Base-by-base conservation (phyloP, 495 filamentous ascomycete species). In the Neurospora intermedia region DNA sequence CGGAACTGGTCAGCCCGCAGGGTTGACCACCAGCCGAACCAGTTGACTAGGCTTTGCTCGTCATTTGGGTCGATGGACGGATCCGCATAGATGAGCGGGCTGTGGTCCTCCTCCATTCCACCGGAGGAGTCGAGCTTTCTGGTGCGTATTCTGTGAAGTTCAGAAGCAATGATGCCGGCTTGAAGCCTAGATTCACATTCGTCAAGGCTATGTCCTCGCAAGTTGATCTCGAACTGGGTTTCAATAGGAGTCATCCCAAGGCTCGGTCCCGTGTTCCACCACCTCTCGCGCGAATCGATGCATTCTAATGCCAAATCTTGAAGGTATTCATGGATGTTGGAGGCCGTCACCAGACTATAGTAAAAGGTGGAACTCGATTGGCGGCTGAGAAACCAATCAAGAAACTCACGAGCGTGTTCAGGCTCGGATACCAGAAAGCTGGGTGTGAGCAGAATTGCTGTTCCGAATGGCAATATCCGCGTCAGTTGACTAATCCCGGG, bases 371-470 rank as follows among this genome's bases (percentile, higher is more conserved):
- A 6, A 27, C 13, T 27, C 42, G 77, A 81, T 23, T 75, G 79
- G 13, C 23, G 79, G 13, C 23, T 5, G 16, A 73, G 66, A 70
- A 91, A 91, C 89, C 89, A 92, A 1, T 80, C 77, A 6, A 93
- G 74, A n/a, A 91, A 82, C 6, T 85, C 78, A 13, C 82, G 77
- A 4, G 88, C 82, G 48, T 80, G 84, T 4, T 82, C 76, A 1
- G 88, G 85, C 31, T 89, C 85, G 0, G 82, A 81, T 71, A 88
- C 74, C 46, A 89, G 80, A 59, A 91, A 85, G 72, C 90, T 90
- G 43, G 91, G 89, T 0, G 91, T 91, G 6, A 94, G 76, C 0
- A 93, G 78, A 31, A 91, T 85, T 1, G 84, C 88, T 6, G 81
- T 79, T 6, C 90, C 89, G 38, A 81, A 77, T 8, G 88, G 87